Evolutionary conservation across 108 stramenopile species (phyloP).

Genomic region (Discostella pseudostelligera): DNA sequence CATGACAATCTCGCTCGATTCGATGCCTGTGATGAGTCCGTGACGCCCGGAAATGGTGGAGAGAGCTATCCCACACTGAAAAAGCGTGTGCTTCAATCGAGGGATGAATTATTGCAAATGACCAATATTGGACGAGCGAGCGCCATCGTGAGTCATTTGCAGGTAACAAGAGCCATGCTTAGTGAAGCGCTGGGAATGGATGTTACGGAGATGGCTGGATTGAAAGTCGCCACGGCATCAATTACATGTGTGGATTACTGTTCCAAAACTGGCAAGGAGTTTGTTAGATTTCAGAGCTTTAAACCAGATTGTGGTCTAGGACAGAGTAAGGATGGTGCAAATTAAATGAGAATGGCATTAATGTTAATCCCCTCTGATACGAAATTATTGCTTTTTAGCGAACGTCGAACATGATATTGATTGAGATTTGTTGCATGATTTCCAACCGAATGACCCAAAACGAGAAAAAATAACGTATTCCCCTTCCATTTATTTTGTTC

Average conservation of each 20-base stretch:
- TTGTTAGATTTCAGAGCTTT: constrained; percentile 79
- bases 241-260: constrained; percentile 84
- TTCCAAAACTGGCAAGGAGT: constrained; percentile 46
- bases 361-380: neutral
- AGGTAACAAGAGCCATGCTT: constrained; percentile 83
- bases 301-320: constrained; percentile 80
- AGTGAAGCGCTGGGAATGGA: constrained; percentile 76
- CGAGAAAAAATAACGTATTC: neutral
- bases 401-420: no score
- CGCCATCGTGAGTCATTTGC: constrained; percentile 81
- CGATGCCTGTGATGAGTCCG: constrained; percentile 80
- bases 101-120: constrained; percentile 58
- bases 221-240: constrained; percentile 80
- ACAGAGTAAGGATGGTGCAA: constrained; percentile 72
- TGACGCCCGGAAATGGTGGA: constrained; percentile 80
- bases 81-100: constrained; percentile 62
- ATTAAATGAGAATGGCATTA: constrained; percentile 44
- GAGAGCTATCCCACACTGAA: constrained; percentile 76
- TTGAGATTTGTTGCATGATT: no score
- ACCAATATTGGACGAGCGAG: constrained; percentile 62
- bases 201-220: constrained; percentile 58
- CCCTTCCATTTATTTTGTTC: no score
- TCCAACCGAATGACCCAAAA: no score
- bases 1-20: constrained; percentile 62
- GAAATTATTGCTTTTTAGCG: no score